Percentiles rank a stretch among this genome's conserved stretches.
Evolutionary conservation across 768 basidiomycete species (phyloP).

Genomic region (Russula brevipes): DNA sequence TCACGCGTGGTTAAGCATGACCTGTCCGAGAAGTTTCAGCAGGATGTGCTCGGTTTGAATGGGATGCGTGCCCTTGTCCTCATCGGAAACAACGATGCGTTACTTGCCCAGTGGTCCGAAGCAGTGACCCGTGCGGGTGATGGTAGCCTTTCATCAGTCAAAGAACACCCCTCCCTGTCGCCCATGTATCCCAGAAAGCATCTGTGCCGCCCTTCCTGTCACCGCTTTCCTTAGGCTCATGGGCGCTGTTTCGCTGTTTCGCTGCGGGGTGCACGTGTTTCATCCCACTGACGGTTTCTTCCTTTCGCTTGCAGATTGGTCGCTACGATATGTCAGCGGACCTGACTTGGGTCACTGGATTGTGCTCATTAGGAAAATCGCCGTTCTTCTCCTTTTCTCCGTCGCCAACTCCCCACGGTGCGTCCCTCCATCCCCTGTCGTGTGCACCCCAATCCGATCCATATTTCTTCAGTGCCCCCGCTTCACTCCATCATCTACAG

Average conservation of each 20-base stretch:
- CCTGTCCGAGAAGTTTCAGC: conserved; percentile 47
- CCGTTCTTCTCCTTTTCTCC: conserved; percentile 48
- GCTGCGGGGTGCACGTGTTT: background rate
- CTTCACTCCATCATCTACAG: conserved; percentile 6
- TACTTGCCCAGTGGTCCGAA: conserved; percentile 45
- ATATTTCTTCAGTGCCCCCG: background rate
- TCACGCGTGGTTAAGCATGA: conserved; percentile 38
- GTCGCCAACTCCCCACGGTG: conserved; percentile 48
- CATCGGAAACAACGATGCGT: conserved; percentile 46
- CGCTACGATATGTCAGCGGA: conserved; percentile 39
- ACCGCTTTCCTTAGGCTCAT: background rate
- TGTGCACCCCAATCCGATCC: background rate
- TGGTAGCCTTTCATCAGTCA: conserved; percentile 27
- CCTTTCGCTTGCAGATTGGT: conserved; percentile 30
- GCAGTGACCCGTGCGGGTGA: conserved; percentile 31
- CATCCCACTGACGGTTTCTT: conserved; percentile 27
- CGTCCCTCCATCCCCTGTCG: conserved; percentile 27
- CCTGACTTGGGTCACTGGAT: conserved; percentile 49
- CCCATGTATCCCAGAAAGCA: background rate
- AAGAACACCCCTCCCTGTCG: background rate
- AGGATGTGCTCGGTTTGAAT: conserved; percentile 47
- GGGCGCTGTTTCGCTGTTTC: too few relatives aligned
- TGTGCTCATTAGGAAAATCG: conserved; percentile 49
- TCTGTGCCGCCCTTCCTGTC: background rate
- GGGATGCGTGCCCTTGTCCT: conserved; percentile 64